phyloP scores from a whole-genome alignment of 768 basidiomycete genomes.

The Leccinum boreale region DNA sequence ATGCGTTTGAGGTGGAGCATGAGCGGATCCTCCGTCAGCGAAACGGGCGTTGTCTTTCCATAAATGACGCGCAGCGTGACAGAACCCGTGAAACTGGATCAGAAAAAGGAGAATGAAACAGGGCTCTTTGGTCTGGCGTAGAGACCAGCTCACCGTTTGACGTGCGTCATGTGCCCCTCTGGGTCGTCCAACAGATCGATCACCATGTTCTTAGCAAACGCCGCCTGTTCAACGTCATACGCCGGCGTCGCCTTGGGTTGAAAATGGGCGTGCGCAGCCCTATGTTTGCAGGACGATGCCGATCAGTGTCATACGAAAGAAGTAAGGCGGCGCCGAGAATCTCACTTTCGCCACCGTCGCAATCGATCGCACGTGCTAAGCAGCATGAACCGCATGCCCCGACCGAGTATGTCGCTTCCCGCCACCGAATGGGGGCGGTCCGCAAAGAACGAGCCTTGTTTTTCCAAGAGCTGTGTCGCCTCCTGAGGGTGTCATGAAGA shows the following conservation, averaged over 20 bases:
- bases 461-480: slow-evolving; percentile 59
- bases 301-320: not conserved
- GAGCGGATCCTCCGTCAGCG: slow-evolving; percentile 17
- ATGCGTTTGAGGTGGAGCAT: slow-evolving; percentile 29
- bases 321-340: not conserved
- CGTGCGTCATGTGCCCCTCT: slow-evolving; percentile 21
- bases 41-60: slow-evolving; percentile 21
- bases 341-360: slow-evolving; percentile 53
- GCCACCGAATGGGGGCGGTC: slow-evolving; percentile 53
- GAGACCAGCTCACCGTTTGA: slow-evolving; percentile 35
- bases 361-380: slow-evolving; percentile 54
- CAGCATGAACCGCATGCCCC: slow-evolving; percentile 55
- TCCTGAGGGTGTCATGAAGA: slow-evolving; percentile 13
- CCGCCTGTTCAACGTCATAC: slow-evolving; percentile 46
- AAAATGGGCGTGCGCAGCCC: slow-evolving; percentile 52
- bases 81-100: slow-evolving; percentile 24
- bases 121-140: not conserved
- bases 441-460: slow-evolving; percentile 48
- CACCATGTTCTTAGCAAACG: slow-evolving; percentile 27
- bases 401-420: slow-evolving; percentile 54
- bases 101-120: not conserved
- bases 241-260: slow-evolving; percentile 45
- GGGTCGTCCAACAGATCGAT: slow-evolving; percentile 23
- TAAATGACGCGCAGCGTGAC: slow-evolving; percentile 28
- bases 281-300: slow-evolving; percentile 16